These are phyloP conservation scores for Botrytis fragariae DNA, from an alignment of 2,329 filamentous ascomycete genomes.

Conservation along the genomic window DNA sequence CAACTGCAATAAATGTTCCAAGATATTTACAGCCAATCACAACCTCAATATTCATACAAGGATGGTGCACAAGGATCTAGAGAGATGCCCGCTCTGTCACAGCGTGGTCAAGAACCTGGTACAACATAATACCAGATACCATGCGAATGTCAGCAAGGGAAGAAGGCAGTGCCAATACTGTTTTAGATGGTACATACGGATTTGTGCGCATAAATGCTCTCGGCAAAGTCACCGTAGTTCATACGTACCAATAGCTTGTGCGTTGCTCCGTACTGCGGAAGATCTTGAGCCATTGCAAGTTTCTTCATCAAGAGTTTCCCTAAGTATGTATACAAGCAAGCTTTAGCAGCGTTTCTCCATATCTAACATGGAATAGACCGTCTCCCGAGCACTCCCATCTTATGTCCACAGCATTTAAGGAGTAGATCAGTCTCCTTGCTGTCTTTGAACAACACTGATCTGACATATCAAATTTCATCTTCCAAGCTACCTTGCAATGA, in stretches of 20 bases:
- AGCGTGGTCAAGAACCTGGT: background rate
- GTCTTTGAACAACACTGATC: background rate
- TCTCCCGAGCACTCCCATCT: background rate
- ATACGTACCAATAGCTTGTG: background rate
- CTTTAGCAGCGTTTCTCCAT: background rate
- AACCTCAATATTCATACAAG: no score
- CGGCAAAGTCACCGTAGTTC: background rate
- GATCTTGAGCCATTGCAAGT: background rate
- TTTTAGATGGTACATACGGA: background rate
- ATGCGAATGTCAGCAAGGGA: background rate
- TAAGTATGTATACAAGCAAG: background rate
- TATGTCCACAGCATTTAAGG: background rate
- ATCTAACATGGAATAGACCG: background rate
- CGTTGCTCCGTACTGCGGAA: background rate
- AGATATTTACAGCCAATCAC: background rate
- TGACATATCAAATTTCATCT: background rate
- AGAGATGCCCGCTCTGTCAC: background rate
- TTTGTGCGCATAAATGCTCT: background rate
- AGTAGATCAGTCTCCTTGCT: background rate
- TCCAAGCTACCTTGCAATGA: fast-evolving
- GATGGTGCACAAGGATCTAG: background rate
- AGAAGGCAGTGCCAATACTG: background rate
- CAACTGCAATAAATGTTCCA: background rate
- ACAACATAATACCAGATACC: background rate
- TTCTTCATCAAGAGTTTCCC: background rate